phyloP scores from a whole-genome alignment of 805 yeast genomes.

The Candida succiphila region DNA sequence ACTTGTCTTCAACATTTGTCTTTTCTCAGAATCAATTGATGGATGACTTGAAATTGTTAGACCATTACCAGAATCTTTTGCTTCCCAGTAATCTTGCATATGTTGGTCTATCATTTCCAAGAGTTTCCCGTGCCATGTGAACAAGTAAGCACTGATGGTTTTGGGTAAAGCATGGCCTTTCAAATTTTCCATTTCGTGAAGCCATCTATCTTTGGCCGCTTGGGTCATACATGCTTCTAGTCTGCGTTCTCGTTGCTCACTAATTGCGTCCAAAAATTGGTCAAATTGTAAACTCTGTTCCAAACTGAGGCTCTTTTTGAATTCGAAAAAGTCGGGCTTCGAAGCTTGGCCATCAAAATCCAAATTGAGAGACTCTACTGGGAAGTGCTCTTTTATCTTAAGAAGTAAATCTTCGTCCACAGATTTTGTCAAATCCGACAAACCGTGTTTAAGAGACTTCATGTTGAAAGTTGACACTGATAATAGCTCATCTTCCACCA shows the following conservation, averaged over 20 bases:
- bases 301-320: conserved; percentile 45
- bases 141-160: conserved; percentile 62
- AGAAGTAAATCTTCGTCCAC: neutral
- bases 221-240: conserved; percentile 74
- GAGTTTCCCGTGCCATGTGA: conserved; percentile 76
- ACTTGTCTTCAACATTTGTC: conserved; percentile 25
- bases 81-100: conserved; percentile 40
- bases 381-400: neutral
- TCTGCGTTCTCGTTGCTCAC: conserved; percentile 64
- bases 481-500: conserved; percentile 36
- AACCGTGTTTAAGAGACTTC: conserved; percentile 67
- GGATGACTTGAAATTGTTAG: neutral
- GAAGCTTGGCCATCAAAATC: neutral
- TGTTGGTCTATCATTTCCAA: conserved; percentile 65
- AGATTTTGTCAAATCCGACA: conserved; percentile 36
- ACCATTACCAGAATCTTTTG: no score
- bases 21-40: conserved; percentile 7
- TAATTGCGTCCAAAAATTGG: conserved; percentile 54
- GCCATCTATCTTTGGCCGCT: conserved; percentile 87
- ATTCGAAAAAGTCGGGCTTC: conserved; percentile 52
- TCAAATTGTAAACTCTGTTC: conserved; percentile 48
- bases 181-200: conserved; percentile 53
- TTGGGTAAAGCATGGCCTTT: conserved; percentile 36
- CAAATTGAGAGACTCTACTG: conserved; percentile 2
- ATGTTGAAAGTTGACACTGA: conserved; percentile 74